These are phyloP conservation scores for Trametes meyenii DNA, from an alignment of 768 basidiomycete species.

Conservation along the genomic window DNA sequence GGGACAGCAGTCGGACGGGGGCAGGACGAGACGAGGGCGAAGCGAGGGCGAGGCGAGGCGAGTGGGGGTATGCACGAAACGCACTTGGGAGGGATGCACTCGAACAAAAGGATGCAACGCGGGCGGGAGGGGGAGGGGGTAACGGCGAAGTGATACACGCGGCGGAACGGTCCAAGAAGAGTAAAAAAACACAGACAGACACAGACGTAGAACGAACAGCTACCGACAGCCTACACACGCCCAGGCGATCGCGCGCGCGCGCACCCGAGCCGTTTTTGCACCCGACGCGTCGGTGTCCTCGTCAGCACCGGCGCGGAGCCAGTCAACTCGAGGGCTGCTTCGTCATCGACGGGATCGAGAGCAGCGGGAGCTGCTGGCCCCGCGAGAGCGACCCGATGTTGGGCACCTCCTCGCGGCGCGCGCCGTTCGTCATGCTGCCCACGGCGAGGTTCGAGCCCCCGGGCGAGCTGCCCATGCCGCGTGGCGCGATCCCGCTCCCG, in stretches of 20 bases:
- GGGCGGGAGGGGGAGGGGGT: not conserved
- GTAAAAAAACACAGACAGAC: no score
- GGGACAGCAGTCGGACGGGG: conserved; percentile 12
- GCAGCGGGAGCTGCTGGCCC: conserved; percentile 28
- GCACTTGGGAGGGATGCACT: conserved; percentile 10
- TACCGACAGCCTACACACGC: conserved; percentile 7
- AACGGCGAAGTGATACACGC: conserved; percentile 5
- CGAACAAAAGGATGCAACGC: not conserved
- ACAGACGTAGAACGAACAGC: not conserved
- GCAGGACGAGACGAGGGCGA: no score
- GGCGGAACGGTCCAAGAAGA: conserved; percentile 17
- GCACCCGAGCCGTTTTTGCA: not conserved
- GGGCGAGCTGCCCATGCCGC: conserved; percentile 5
- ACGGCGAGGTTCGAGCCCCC: conserved; percentile 12
- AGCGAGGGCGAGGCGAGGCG: no score
- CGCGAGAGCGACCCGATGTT: conserved; percentile 31
- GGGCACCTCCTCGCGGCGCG: conserved; percentile 28
- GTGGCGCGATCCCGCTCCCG: conserved; percentile 39
- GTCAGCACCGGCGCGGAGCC: not conserved
- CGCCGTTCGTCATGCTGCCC: conserved; percentile 2
- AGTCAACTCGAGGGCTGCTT: conserved; percentile 28
- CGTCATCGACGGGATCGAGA: conserved; percentile 30
- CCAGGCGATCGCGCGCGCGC: no score
- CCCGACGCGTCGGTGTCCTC: not conserved
- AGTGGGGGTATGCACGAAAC: conserved; percentile 18